phyloP scores from a whole-genome alignment of 768 basidiomycete genomes.

The Kwoniella sp. region DNA sequence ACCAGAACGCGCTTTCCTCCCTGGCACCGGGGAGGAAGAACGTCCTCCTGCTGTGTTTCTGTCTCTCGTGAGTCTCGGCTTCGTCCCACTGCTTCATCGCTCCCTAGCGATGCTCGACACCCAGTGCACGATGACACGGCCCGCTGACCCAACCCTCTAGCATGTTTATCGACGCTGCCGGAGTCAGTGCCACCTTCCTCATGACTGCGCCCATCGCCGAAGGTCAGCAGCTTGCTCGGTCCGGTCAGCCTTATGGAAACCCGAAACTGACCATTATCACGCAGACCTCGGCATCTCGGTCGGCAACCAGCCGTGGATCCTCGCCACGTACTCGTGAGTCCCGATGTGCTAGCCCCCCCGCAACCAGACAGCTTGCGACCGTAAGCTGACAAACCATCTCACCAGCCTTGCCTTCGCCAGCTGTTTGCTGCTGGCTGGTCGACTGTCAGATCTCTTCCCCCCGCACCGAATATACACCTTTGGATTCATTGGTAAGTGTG shows the following conservation, averaged over 20 bases:
- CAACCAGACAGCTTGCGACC: too few relatives aligned
- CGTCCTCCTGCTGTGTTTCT: constrained; percentile 35
- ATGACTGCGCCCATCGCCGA: constrained; percentile 42
- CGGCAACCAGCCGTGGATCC: constrained; percentile 38
- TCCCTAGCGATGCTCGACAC: too few relatives aligned
- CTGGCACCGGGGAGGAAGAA: constrained; percentile 26
- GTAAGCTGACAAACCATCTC: too few relatives aligned
- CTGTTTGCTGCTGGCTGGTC: constrained; percentile 37
- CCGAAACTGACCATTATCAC: too few relatives aligned
- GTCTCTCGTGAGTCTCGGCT: constrained; percentile 32
- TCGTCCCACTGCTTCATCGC: not conserved
- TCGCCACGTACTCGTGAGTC: constrained; percentile 38
- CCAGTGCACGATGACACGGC: too few relatives aligned
- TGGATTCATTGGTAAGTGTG: constrained; percentile 45
- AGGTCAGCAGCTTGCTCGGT: too few relatives aligned
- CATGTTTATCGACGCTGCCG: constrained; percentile 38
- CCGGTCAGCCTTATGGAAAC: too few relatives aligned
- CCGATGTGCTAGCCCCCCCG: too few relatives aligned
- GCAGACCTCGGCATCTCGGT: constrained; percentile 32
- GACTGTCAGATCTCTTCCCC: constrained; percentile 40
- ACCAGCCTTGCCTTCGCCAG: constrained; percentile 16
- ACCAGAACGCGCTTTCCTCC: constrained; percentile 19
- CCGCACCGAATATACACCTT: constrained; percentile 42
- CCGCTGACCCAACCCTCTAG: too few relatives aligned
- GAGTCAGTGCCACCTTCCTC: constrained; percentile 40